These are phyloP conservation scores for Lomentospora prolificans DNA, from an alignment of 2,329 filamentous ascomycete species.

Conservation along the genomic window DNA sequence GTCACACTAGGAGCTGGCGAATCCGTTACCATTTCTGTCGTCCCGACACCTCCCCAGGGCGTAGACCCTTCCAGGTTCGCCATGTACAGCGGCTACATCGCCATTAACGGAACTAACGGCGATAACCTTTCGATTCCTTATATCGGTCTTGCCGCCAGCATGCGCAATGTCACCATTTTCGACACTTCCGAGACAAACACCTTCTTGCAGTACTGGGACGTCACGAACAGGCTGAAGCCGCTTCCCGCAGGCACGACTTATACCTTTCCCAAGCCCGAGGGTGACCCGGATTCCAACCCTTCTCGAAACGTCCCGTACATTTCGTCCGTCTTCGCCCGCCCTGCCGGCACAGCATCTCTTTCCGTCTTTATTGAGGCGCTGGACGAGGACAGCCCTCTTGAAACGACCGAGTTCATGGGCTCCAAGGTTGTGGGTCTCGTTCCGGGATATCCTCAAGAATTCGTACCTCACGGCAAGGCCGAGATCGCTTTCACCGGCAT, in stretches of 20 bases:
- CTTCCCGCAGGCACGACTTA: conserved; percentile 25
- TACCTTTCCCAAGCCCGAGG: conserved; percentile 29
- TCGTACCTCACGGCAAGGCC: conserved; percentile 17
- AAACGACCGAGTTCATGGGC: background rate
- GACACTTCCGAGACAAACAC: conserved; percentile 5
- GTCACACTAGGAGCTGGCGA: conserved; percentile 25
- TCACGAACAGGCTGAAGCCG: background rate
- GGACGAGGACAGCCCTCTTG: background rate
- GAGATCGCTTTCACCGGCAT: conserved; percentile 33
- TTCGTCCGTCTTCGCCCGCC: conserved; percentile 27
- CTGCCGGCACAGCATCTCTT: conserved; percentile 37
- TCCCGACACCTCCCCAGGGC: conserved; percentile 15
- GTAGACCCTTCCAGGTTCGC: conserved; percentile 19
- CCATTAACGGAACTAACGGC: conserved; percentile 27
- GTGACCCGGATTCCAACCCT: conserved; percentile 16
- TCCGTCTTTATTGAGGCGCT: conserved; percentile 26
- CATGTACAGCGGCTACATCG: conserved; percentile 32
- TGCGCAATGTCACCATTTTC: conserved; percentile 25
- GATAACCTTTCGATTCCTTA: conserved; percentile 29
- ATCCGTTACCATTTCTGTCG: conserved; percentile 21
- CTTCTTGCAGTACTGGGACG: conserved; percentile 6
- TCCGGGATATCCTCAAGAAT: conserved; percentile 14
- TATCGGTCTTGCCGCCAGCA: conserved; percentile 23
- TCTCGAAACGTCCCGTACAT: conserved; percentile 21
- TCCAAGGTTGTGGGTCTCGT: background rate